Base-by-base conservation (phyloP, 768 basidiomycete genomes). In the Trametes cubensis region DNA sequence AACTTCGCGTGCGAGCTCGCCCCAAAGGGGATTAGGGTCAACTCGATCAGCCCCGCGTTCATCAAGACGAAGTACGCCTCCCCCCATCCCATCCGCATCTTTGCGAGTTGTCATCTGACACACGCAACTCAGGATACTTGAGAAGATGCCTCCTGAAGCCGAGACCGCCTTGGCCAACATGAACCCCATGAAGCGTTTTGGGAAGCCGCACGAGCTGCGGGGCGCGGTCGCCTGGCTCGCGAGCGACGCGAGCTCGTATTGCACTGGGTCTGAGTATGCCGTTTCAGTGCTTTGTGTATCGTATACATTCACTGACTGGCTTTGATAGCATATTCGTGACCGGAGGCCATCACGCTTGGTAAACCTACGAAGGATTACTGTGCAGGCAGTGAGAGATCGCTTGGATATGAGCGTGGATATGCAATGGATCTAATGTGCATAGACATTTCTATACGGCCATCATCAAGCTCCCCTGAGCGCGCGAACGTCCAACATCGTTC, bases 1-100 rank as follows among this genome's bases (percentile, higher is more conserved):
- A 89, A 85, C 71, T 86, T 92, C 87, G 90, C 89, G 3, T 89
- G 87, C 67, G 90, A 92, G 70, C 80, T 92, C 1, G 89, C 85
- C 0, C 73, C 67, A 25, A 75, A 84, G 70, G 73, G 78, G 0
- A 90, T 92, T 54, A 80, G 90, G 1, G 88, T 90, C 58, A 92
- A 92, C 71, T 78, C 85, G 6, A 78, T 92, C 54, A 91, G 89
- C 8, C 89, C 89, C 0, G 89, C 89, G 4, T 81, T 88, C 67
- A 88, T 91, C 26, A 86, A 87, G 69, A 91, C 89, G 3, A 78
- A 78, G 86, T 86, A 53, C 40, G 70, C 57, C 54, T 26, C 18
- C n/a, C 23, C 14, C 7, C 48, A 3, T 20, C 30, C 47, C 13
- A 1, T 30, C 8, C 4, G 8, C 28, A 30, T 30, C 28, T 8